Evolutionary conservation across 2,329 filamentous ascomycete species (phyloP), one percentile per base, ranked within the genome.

Genomic region (Aspergillus pseudoglaucus): DNA sequence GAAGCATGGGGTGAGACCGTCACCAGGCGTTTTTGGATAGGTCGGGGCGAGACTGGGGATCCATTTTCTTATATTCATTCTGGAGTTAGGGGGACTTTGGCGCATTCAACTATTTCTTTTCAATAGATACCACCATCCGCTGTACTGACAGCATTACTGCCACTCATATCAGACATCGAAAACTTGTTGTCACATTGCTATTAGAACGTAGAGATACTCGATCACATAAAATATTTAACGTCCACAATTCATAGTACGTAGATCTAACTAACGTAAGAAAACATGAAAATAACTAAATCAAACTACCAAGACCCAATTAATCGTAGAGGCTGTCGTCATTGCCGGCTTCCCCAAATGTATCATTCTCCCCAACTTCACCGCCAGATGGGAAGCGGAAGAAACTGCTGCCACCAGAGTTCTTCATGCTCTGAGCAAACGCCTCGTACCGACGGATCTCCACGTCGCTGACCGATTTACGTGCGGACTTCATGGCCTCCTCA

Each of bases 401-500:
- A 60, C 88, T 90, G 64, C 90, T 91, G 35, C 90, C 90, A 45
- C 90, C 90, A 51, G 88, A 84, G 69, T 95, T 95, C 87, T 98
- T 98, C 90, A 98, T 94, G 70, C 91, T 91, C 76, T 97, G 91
- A 37, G 91, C 88, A 64, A 98, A 98, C 4, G 93, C 91, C 79
- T 98, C 93, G 75, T 98, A 98, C 52, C 91, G 86, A 65, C 93
- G 87, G 63, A 98, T 95, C 79, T 98, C 93, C 18, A 97, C 91
- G 59, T 98, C 93, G 48, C 83, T 90, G 59, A 98, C 93, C 23
- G 93, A 97, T 67, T 88, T 84, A 71, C 93, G 87, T 55, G 93
- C 93, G 71, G 86, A 85, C 71, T 87, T 84, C 93, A 98, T 98
- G 40, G 93, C 93, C 79, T 98, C 93, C 77, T 97, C 91, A 67